Percentiles rank a stretch among this genome's conserved stretches.
These are phyloP conservation scores for Neophaeococcomyces aloes DNA, from an alignment of 2,329 filamentous ascomycete species.

Conservation along the genomic window DNA sequence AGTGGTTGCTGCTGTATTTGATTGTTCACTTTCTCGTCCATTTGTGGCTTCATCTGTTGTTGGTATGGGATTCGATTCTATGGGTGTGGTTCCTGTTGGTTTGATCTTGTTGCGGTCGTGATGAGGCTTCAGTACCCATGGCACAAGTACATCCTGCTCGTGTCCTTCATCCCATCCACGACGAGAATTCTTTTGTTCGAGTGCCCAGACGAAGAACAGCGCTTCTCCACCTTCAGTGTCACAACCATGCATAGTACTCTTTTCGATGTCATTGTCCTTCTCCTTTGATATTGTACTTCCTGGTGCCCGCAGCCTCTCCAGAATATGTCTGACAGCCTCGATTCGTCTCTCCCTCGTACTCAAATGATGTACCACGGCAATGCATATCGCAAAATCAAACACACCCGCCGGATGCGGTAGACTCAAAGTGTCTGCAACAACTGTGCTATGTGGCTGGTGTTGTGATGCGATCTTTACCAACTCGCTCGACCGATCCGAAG, in stretches of 20 bases:
- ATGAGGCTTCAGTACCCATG: slow-evolving; percentile 73
- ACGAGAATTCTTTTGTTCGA: slow-evolving; percentile 79
- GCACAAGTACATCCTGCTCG: slow-evolving; percentile 86
- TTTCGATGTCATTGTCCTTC: too few relatives aligned
- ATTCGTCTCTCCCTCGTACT: slow-evolving; percentile 64
- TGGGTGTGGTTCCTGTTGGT: too few relatives aligned
- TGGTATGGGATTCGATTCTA: too few relatives aligned
- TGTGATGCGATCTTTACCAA: slow-evolving; percentile 48
- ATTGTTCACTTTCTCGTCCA: slow-evolving; percentile 6
- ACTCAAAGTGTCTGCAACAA: slow-evolving; percentile 73
- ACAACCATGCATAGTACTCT: too few relatives aligned
- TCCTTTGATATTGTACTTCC: too few relatives aligned
- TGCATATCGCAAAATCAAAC: slow-evolving; percentile 85
- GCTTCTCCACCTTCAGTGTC: slow-evolving; percentile 47
- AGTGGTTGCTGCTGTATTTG: slow-evolving; percentile 34
- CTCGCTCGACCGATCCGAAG: slow-evolving; percentile 63
- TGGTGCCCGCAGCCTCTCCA: slow-evolving; percentile 50
- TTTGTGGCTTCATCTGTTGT: too few relatives aligned
- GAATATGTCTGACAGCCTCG: slow-evolving; percentile 59
- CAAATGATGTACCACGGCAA: slow-evolving; percentile 89
- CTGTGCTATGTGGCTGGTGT: slow-evolving; percentile 52
- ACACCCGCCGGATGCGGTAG: slow-evolving; percentile 58
- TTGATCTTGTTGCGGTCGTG: too few relatives aligned
- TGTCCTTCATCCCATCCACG: slow-evolving; percentile 78
- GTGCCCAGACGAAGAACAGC: slow-evolving; percentile 85